Evolutionary conservation across 345 rosid species (phyloP).

Genomic region (Clausena lansium): DNA sequence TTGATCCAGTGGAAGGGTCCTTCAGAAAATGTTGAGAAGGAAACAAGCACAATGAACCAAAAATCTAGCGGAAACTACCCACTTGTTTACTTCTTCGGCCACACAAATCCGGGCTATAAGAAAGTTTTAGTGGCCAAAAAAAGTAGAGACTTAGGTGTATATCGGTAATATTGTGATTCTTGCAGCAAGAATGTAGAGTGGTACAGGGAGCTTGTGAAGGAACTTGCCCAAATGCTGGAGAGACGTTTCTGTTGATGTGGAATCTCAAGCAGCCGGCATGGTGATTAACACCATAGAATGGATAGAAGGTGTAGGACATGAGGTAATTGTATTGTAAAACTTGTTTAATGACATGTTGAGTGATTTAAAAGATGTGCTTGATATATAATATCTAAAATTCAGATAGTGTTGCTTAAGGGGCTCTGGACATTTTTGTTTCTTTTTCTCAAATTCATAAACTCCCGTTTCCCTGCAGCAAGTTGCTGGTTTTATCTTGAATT

Average conservation of each 20-base stretch:
- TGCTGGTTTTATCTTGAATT: slow-evolving; percentile 66
- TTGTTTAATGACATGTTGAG: background rate
- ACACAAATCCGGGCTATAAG: slow-evolving; percentile 46
- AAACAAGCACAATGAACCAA: too few relatives aligned
- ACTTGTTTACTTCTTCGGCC: slow-evolving; percentile 80
- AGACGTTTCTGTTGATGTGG: slow-evolving; percentile 65
- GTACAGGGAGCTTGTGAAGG: slow-evolving; percentile 70
- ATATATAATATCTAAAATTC: background rate
- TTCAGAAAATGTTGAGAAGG: slow-evolving; percentile 51
- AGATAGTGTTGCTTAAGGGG: background rate
- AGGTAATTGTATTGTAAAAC: slow-evolving; percentile 37
- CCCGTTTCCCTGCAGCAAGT: slow-evolving; percentile 52
- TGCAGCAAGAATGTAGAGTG: slow-evolving; percentile 68
- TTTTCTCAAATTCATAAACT: slow-evolving; percentile 31
- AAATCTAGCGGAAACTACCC: slow-evolving; percentile 17
- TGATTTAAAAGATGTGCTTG: background rate
- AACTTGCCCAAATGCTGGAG: slow-evolving; percentile 77
- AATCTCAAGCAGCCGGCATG: slow-evolving; percentile 84
- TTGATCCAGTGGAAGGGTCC: slow-evolving; percentile 88
- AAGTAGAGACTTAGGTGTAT: background rate
- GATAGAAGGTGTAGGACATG: slow-evolving; percentile 81
- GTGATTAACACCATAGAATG: slow-evolving; percentile 96
- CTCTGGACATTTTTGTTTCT: background rate
- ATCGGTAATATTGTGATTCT: slow-evolving; percentile 8
- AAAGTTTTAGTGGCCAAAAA: background rate